Base-by-base conservation (phyloP, 495 filamentous ascomycete species). In the Friedmanniomyces simplex region DNA sequence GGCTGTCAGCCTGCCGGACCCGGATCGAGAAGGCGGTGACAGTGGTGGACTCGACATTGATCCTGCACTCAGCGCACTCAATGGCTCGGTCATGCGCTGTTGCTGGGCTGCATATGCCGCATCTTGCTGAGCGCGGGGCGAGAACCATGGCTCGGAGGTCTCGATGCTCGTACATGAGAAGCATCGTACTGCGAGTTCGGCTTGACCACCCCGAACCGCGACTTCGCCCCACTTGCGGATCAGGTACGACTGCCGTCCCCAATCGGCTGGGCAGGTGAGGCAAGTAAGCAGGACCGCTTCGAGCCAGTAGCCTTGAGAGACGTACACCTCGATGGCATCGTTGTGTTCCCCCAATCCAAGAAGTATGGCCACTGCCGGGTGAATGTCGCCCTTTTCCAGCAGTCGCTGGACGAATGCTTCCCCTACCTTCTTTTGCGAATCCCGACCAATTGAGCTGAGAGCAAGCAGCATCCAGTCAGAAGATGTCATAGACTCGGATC, bases 381-480 rank as follows among this genome's bases (percentile, higher is more conserved):
- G 93, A 1, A 96, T 78, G 63, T 98, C 93, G 41, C 89, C 89
- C 62, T 84, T 84, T 67, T 95, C 89, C 8, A 97, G 76, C 4
- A 97, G 72, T 55, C 90, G 83, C 74, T 95, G 89, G 21, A 96
- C 90, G 69, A 95, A 95, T 11, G 89, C 87, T 50, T 94, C 86
- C 20, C 87, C 91, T 52, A 97, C 83, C 66, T 91, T 93, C 62
- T 93, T 87, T 63, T 91, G 87, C 6, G 89, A 89, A 13, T 83
- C 81, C 54, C 85, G 77, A 1, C 73, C 82, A 76, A 97, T 95
- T 28, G 86, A 84, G 66, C 88, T 97, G 51, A 98, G 74, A 14
- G 93, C 93, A 6, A 98, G 74, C 58, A 97, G 76, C 90, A 98
- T 95, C 94, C 93, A 98, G 69, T 96, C 94, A 0, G 84, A 85